These are phyloP conservation scores for Alternaria atra DNA, from an alignment of 2,329 filamentous ascomycete genomes.

Conservation along the genomic window DNA sequence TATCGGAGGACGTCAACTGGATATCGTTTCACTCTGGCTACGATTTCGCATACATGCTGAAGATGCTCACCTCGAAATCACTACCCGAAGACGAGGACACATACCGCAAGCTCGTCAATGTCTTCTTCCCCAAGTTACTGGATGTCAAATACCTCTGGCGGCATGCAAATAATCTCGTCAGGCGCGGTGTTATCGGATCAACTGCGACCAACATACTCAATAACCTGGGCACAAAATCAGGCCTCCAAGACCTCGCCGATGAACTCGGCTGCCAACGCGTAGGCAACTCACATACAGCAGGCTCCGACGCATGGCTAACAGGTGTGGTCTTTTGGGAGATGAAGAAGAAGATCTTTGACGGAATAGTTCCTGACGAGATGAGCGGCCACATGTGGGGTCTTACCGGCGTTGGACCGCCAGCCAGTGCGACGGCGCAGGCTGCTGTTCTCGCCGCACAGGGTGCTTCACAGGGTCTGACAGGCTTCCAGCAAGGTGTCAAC, in stretches of 20 bases:
- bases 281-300: conserved; percentile 89
- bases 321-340: conserved; percentile 96
- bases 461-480: conserved; percentile 36
- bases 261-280: conserved; percentile 89
- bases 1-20: conserved; percentile 90
- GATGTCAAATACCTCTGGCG: conserved; percentile 99
- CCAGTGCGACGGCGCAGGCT: conserved; percentile 65
- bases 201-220: conserved; percentile 76
- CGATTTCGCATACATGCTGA: conserved; percentile 97
- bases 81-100: conserved; percentile 89
- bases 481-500: conserved; percentile 46
- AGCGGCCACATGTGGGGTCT: conserved; percentile 96
- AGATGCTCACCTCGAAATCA: conserved; percentile 83
- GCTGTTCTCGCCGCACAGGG: conserved; percentile 56
- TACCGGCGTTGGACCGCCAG: conserved; percentile 66
- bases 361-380: conserved; percentile 77
- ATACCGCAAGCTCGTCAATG: conserved; percentile 87
- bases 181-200: conserved; percentile 56
- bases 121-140: conserved; percentile 92
- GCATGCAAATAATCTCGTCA: conserved; percentile 73
- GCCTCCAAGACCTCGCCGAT: conserved; percentile 92
- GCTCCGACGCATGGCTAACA: conserved; percentile 91
- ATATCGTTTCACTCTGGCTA: conserved; percentile 98
- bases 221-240: conserved; percentile 88
- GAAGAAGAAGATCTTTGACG: conserved; percentile 85